Conservation (phyloP, 225 moss, liverwort and hornwort species). For the Climacium dendroides region DNA sequence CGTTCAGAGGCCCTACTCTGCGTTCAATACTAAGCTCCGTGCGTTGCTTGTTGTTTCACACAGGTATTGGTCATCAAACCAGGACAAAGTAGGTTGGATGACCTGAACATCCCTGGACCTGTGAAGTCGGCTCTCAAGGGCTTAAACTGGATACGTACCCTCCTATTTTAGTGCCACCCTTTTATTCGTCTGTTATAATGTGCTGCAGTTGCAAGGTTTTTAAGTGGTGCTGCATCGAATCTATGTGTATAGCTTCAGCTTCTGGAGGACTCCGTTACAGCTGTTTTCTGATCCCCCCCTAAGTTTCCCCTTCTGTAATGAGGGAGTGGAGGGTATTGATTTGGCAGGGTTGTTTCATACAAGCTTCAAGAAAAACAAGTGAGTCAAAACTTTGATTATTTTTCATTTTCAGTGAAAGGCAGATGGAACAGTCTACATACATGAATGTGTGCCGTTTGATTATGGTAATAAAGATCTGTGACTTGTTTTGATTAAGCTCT, state of each 20-base stretch:
- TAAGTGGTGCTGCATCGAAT: not conserved
- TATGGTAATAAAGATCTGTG: not conserved
- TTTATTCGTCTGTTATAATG: not conserved
- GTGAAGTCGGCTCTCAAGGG: conserved; percentile 79
- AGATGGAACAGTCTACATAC: not conserved
- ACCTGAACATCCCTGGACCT: conserved; percentile 52
- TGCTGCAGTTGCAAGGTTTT: not conserved
- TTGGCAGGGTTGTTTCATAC: not conserved
- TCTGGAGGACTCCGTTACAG: not conserved
- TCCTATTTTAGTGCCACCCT: conserved; percentile 40
- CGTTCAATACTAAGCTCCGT: not conserved
- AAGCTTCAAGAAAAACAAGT: not conserved
- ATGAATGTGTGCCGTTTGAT: not conserved
- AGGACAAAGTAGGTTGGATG: conserved; percentile 74
- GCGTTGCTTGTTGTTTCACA: not conserved
- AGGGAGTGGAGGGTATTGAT: not conserved
- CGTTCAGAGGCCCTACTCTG: not conserved
- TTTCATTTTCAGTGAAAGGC: not conserved
- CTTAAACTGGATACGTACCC: conserved; percentile 80
- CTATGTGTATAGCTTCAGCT: not conserved
- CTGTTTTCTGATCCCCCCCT: not conserved
- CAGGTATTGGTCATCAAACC: conserved; percentile 91
- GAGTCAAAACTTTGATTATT: not conserved
- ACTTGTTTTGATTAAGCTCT: not conserved
- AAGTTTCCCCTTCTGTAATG: not conserved